Percentiles rank a stretch among this genome's conserved stretches.
Evolutionary conservation across 306 rosid species (phyloP).

Genomic region (Styphnolobium japonicum): DNA sequence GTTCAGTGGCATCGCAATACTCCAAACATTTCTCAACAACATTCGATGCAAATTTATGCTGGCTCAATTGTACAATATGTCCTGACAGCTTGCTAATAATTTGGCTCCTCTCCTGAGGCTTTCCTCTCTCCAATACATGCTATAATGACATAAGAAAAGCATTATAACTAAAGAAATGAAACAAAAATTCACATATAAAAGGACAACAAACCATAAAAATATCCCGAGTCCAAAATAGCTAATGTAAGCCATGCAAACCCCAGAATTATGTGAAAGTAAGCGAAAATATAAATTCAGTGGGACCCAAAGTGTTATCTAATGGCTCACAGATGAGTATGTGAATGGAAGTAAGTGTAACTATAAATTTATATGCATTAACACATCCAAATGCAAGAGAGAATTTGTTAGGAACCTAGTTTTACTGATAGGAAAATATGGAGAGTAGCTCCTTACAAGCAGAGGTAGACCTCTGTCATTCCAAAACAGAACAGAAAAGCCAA

Average conservation of each 20-base stretch:
- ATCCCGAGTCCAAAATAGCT: background rate
- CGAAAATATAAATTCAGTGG: too few relatives aligned
- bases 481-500: too few relatives aligned
- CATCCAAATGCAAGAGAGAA: background rate
- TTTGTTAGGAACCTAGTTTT: too few relatives aligned
- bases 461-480: too few relatives aligned
- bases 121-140: constrained; percentile 87
- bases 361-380: background rate
- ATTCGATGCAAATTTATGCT: constrained; percentile 87
- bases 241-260: background rate
- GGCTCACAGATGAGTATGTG: background rate
- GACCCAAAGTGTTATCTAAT: background rate
- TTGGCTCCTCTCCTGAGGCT: constrained; percentile 63
- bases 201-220: background rate
- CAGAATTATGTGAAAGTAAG: background rate
- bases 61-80: constrained; percentile 60
- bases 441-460: too few relatives aligned
- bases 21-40: constrained; percentile 90
- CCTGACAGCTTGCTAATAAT: constrained; percentile 66
- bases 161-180: constrained; percentile 5
- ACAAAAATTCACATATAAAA: background rate
- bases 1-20: constrained; percentile 65
- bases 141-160: constrained; percentile 28
- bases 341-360: background rate
- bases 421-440: too few relatives aligned